Evolutionary conservation across 306 rosid genomes (phyloP), one percentile per base, ranked within the genome.

Genomic region (Begonia loranthoides): DNA sequence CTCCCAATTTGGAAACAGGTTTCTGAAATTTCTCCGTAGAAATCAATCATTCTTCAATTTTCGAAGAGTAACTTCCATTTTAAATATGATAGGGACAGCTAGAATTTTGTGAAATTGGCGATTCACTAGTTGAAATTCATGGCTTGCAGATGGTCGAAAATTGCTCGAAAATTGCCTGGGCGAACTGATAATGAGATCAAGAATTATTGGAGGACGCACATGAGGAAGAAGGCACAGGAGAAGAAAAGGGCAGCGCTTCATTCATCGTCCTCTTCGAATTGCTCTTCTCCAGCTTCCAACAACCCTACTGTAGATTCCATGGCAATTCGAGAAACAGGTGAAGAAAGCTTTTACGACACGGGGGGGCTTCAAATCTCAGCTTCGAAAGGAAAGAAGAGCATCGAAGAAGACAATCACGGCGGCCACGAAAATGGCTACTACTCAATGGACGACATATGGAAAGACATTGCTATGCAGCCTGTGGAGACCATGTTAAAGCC

Each of bases 1-100:
- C 61, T 57, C 93, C 4, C 87, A 92, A 66, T 92, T 93, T 96
- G 99, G 99, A 24, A 92, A 92, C 49, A 92, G 99, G 99, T 92
- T 75, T 71, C 1, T 41, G 4, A 10, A 45, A 9, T n/a, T 14
- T 55, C 36, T 28, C 36, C 9, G 6, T 28, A 1, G 22, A 28
- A 28, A 28, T 28, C 36, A 28, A 7, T 28, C 36, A 7, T 28
- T 28, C 36, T 28, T 28, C 36, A 7, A 28, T 28, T 2, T 28
- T 19, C n/a, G n/a, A n/a, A n/a, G n/a, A n/a, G n/a, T n/a, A n/a
- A n/a, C n/a, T n/a, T 28, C 36, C 36, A 28, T 28, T 2, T 28
- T 19, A 19, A 19, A 19, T 19, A 19, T 19, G 22, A 19, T 19
- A 19, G 22, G 22, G 22, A 19, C 22, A 19, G 22, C 22, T 19